Percentiles rank a stretch among this genome's conserved stretches.
Evolutionary conservation across 1,284 basidiomycete species (phyloP).

Genomic region (Cystobasidiaceae sp.): DNA sequence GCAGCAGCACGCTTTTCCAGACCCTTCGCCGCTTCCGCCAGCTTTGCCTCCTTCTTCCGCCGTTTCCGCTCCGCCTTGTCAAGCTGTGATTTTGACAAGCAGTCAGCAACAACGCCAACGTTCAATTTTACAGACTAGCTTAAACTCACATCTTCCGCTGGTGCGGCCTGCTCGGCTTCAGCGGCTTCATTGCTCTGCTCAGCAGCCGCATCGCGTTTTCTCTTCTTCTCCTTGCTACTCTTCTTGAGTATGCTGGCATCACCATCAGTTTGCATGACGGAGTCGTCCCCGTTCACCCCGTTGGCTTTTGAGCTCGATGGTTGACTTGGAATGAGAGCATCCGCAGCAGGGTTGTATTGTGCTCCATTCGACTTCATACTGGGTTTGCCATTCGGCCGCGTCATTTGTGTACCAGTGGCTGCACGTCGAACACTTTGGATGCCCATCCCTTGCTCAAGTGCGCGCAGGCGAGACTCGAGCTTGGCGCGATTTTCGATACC

Average conservation of each 20-base stretch:
- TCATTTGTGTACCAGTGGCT: constrained; percentile 46
- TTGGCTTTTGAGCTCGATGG: constrained; percentile 46
- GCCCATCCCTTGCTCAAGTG: constrained; percentile 77
- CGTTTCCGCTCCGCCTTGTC: constrained; percentile 33
- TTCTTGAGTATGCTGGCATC: constrained; percentile 56
- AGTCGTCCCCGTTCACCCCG: constrained; percentile 25
- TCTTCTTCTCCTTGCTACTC: constrained; percentile 48
- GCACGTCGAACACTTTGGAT: constrained; percentile 53
- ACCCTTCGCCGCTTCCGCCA: constrained; percentile 12
- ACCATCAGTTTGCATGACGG: constrained; percentile 58
- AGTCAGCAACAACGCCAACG: no score
- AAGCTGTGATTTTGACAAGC: no score
- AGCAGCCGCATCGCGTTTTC: constrained; percentile 56
- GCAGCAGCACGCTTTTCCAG: constrained; percentile 20
- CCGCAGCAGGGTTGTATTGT: constrained; percentile 74
- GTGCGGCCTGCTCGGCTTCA: constrained; percentile 21
- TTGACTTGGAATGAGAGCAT: constrained; percentile 69
- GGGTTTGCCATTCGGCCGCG: constrained; percentile 66
- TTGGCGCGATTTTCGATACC: constrained; percentile 90
- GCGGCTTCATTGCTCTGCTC: constrained; percentile 30
- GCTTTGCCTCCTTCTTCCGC: constrained; percentile 33
- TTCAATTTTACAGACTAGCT: no score
- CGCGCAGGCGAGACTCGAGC: constrained; percentile 86
- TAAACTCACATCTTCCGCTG: constrained; percentile 28
- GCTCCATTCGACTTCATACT: constrained; percentile 65